A percentile compares a stretch with the other conserved stretches of the same genome.
phyloP scores from a whole-genome alignment of 306 rosid genomes.

The Castanospermum australe region DNA sequence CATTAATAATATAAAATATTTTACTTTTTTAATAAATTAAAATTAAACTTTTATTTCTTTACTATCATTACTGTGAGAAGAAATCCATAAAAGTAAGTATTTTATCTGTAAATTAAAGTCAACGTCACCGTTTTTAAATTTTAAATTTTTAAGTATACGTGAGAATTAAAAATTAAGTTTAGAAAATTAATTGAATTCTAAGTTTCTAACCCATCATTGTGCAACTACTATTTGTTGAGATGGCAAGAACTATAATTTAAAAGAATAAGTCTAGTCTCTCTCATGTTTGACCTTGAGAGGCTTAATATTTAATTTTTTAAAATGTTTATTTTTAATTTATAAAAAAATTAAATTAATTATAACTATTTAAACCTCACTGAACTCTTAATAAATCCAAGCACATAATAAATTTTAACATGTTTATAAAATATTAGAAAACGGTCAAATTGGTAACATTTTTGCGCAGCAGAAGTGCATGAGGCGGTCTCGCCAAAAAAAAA shows the following conservation, averaged over 20 bases:
- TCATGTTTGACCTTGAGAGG: not conserved
- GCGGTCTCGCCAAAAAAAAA: too few relatives aligned
- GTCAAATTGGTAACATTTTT: constrained; percentile 2
- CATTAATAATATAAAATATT: not conserved
- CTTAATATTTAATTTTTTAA: too few relatives aligned
- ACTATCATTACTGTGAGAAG: too few relatives aligned
- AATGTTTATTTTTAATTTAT: too few relatives aligned
- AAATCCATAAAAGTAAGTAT: not conserved
- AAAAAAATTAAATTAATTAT: too few relatives aligned
- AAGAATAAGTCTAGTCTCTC: not conserved
- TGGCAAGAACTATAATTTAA: too few relatives aligned
- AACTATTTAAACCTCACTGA: not conserved
- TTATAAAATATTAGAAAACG: not conserved
- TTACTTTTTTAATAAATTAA: too few relatives aligned
- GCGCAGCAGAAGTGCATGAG: constrained; percentile 16
- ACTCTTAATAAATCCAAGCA: not conserved
- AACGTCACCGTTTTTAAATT: not conserved
- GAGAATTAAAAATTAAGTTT: not conserved
- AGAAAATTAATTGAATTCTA: not conserved
- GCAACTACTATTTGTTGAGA: too few relatives aligned
- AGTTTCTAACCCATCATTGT: not conserved
- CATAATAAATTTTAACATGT: too few relatives aligned
- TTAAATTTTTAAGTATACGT: not conserved
- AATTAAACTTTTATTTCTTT: too few relatives aligned
- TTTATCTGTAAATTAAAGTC: not conserved